A percentile compares a stretch with the other conserved stretches of the same genome.
Evolutionary conservation across 2,329 filamentous ascomycete genomes (phyloP).

Genomic region (Beauveria rudraprayagi): DNA sequence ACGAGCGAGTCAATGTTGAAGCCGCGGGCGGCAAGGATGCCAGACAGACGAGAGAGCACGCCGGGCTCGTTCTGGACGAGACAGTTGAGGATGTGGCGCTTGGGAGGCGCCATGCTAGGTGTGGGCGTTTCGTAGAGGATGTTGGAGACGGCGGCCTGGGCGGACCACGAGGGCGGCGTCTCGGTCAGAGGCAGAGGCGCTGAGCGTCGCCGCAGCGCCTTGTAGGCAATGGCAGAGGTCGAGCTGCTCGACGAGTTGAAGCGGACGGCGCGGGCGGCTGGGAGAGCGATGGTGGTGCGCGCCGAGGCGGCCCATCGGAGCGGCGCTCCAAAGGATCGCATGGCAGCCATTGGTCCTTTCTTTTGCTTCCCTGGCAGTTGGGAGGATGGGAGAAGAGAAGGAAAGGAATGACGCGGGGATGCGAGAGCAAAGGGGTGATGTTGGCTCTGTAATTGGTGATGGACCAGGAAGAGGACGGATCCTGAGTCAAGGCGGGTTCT

Average conservation of each 20-base stretch:
- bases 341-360: slow-evolving; percentile 34
- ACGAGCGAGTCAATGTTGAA: slow-evolving; percentile 99
- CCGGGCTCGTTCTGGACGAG: slow-evolving; percentile 98
- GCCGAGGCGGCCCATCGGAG: slow-evolving; percentile 28
- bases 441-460: neutral
- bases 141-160: slow-evolving; percentile 90
- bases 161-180: slow-evolving; percentile 72
- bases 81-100: slow-evolving; percentile 95
- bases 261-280: slow-evolving; percentile 24
- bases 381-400: neutral
- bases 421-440: neutral
- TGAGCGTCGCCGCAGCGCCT: slow-evolving; percentile 86
- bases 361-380: neutral
- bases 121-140: slow-evolving; percentile 97
- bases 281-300: slow-evolving; percentile 18
- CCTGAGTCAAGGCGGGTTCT: slow-evolving; percentile 1
- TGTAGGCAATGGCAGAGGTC: slow-evolving; percentile 93
- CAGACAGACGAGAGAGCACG: slow-evolving; percentile 91
- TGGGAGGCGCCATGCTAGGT: slow-evolving; percentile 73
- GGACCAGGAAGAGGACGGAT: neutral
- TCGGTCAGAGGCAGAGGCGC: slow-evolving; percentile 75
- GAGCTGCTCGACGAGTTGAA: slow-evolving; percentile 46
- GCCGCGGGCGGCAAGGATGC: slow-evolving; percentile 87
- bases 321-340: slow-evolving; percentile 34
- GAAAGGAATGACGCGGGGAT: neutral